A percentile compares a stretch with the other conserved stretches of the same genome.
Evolutionary conservation across 352 stramenopile species (phyloP).

Genomic region (Phytophthora colocasiae): DNA sequence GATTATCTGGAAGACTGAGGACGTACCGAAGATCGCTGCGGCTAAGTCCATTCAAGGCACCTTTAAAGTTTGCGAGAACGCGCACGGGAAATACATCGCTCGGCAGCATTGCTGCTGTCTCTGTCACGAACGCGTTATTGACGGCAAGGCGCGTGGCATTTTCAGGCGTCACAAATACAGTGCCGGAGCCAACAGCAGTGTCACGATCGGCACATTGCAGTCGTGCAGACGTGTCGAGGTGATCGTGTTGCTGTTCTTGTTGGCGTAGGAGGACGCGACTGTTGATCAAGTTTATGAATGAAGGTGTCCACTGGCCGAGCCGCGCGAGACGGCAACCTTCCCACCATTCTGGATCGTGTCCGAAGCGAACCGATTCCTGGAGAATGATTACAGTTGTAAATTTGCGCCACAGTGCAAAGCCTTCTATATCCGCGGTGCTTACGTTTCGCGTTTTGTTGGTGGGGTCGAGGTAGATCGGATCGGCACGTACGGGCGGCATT

Average conservation of each 20-base stretch:
- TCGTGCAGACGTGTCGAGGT: too few relatives aligned
- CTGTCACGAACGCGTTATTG: slow-evolving; percentile 4
- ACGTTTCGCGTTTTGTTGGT: neutral
- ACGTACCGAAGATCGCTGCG: too few relatives aligned
- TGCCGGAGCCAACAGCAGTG: too few relatives aligned
- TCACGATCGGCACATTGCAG: too few relatives aligned
- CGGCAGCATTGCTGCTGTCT: neutral
- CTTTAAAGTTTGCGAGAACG: slow-evolving; percentile 1
- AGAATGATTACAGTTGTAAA: slow-evolving; percentile 1
- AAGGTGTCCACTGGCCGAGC: neutral
- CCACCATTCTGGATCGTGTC: slow-evolving; percentile 3
- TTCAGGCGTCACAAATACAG: slow-evolving; percentile 8
- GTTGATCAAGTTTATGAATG: slow-evolving; percentile 8
- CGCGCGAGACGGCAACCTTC: neutral
- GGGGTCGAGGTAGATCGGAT: slow-evolving; percentile 3
- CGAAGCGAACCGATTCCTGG: slow-evolving; percentile 8
- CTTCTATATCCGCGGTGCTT: neutral
- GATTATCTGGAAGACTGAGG: slow-evolving; percentile 1
- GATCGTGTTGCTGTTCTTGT: neutral
- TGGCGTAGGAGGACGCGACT: neutral
- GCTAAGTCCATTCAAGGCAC: too few relatives aligned
- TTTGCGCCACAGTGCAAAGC: slow-evolving; percentile 9
- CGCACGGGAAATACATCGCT: neutral
- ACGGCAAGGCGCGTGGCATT: neutral
- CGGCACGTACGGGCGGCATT: slow-evolving; percentile 2